Conservation (phyloP, 768 basidiomycete species). For the Rhizopogon sp. region DNA sequence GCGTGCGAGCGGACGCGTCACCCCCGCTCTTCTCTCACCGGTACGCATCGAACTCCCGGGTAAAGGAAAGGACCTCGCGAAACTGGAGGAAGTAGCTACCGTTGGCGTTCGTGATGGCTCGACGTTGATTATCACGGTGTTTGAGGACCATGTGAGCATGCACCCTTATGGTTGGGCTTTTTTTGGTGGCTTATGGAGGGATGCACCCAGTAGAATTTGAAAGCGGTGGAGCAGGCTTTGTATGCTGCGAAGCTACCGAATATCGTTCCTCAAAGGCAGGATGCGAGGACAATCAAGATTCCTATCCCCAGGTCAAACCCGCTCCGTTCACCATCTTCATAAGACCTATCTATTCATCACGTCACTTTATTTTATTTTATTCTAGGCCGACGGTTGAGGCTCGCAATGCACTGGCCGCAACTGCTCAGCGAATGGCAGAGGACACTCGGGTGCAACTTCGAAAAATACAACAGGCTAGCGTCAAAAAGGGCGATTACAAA, state of each 20-base stretch:
- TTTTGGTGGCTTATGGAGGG: constrained; percentile 4
- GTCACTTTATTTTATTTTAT: background rate
- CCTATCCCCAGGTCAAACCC: constrained; percentile 67
- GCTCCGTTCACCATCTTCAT: background rate
- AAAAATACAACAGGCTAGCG: constrained; percentile 57
- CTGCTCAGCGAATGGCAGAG: constrained; percentile 58
- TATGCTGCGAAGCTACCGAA: constrained; percentile 73
- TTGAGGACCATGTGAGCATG: constrained; percentile 66
- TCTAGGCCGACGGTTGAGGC: constrained; percentile 74
- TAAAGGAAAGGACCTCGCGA: constrained; percentile 28
- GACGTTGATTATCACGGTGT: constrained; percentile 66
- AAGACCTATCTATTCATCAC: background rate
- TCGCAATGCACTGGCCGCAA: constrained; percentile 47
- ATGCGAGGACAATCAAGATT: constrained; percentile 69
- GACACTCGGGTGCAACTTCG: constrained; percentile 73
- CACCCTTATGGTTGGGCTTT: background rate
- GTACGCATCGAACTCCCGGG: constrained; percentile 56
- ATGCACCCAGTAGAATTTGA: constrained; percentile 55
- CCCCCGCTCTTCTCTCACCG: constrained; percentile 62
- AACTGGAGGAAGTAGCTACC: constrained; percentile 70
- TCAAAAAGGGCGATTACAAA: constrained; percentile 65
- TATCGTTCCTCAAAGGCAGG: constrained; percentile 66
- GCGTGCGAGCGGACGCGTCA: constrained; percentile 73
- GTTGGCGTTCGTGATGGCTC: constrained; percentile 79
- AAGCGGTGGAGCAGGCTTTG: constrained; percentile 68